Base-by-base conservation (phyloP, 2,329 filamentous ascomycete genomes). In the Monilinia polystroma region DNA sequence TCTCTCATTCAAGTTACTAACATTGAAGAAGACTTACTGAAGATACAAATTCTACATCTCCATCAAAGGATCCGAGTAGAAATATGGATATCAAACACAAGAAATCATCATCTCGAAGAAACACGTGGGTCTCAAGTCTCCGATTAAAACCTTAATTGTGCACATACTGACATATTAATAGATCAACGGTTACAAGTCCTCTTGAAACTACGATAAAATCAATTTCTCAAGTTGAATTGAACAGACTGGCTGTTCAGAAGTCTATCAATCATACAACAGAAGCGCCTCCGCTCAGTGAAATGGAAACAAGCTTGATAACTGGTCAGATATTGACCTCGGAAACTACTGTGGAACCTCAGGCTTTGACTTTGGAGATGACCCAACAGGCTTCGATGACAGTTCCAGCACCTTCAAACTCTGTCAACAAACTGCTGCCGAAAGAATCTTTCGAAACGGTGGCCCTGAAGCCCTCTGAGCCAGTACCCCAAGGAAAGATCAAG, bases 41-140 rank as follows among this genome's bases (percentile, higher is more conserved):
- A 10, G 23, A n/a, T 41, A 4, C 45, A 29, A 4, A 41, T 32
- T 52, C 47, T 47, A 53, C 38, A 35, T 57, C 62, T 12, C 58
- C 62, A 3, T 45, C n/a, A 29, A 67, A 67, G 32, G 23, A 51
- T 41, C 29, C 16, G 6, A 43, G 10, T 16, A 55, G 35, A 41
- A 38, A 10, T 4, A 20, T 47, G 8, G 57, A 23, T 4, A 45
- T 54, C 10, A 49, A 59, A 12, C 63, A 68, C 47, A 67, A 63
- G 18, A 67, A 59, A 55, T 55, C 32, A 49, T 51, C 53, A 43
- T 51, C 60, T 4, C 65, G 32, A 45, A 56, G 68, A 59, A 64
- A 68, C 18, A 66, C 35, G 70, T 70, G 63, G 49, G 68, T 63
- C 16, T 14, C 41, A 26, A 18, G 7, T 38, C 14, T 60, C 4